Percentiles rank a stretch among this genome's conserved stretches.
These are phyloP conservation scores for Fraxinus ornus DNA, from an alignment of 305 asterid genomes.

Conservation along the genomic window DNA sequence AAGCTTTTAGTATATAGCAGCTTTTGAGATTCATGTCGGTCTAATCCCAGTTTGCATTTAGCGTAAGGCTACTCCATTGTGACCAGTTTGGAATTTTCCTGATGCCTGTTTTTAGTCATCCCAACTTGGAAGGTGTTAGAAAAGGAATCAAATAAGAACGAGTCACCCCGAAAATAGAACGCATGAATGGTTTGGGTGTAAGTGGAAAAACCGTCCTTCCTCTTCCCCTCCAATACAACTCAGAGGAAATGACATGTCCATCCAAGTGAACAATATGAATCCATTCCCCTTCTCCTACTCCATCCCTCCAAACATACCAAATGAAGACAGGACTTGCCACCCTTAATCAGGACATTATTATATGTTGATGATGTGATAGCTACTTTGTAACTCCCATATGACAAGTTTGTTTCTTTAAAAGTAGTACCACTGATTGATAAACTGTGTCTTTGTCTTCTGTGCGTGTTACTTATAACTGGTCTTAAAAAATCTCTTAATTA, in stretches of 20 bases:
- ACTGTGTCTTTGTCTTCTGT: not conserved
- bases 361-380: conserved; percentile 12
- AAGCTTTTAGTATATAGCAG: not conserved
- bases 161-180: not conserved
- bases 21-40: not conserved
- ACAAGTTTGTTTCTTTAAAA: not conserved
- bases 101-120: not conserved
- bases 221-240: not conserved
- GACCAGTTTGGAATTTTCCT: not conserved
- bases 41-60: not conserved
- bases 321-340: not conserved
- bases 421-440: not conserved
- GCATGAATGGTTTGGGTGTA: not conserved
- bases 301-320: conserved; percentile 1
- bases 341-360: conserved; percentile 1
- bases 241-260: not conserved
- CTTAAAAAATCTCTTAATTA: conserved; percentile 17
- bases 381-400: not conserved
- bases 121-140: not conserved
- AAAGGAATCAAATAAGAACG: not conserved
- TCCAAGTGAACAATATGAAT: not conserved
- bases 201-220: not conserved
- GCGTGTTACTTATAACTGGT: conserved; percentile 19
- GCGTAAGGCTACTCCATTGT: not conserved
- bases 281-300: not conserved